A percentile compares a stretch with the other conserved stretches of the same genome.
Evolutionary conservation across 345 rosid genomes (phyloP).

Genomic region (Corchorus capsularis): DNA sequence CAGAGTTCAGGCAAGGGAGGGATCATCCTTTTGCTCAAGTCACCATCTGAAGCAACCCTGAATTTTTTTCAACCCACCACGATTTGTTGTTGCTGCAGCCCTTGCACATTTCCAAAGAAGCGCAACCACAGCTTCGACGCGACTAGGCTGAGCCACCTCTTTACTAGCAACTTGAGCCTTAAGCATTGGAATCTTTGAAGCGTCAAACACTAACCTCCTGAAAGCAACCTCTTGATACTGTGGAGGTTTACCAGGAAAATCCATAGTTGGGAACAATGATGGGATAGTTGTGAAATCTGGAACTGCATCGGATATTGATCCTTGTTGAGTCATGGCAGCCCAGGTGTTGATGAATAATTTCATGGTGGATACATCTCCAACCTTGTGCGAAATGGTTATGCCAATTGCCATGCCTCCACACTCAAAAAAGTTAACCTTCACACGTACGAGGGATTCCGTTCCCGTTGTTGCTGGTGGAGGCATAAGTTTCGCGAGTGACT

Average conservation of each 20-base stretch:
- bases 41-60: slow-evolving; percentile 20
- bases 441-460: too few relatives aligned
- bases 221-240: not conserved
- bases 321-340: not conserved
- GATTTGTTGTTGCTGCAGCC: slow-evolving; percentile 15
- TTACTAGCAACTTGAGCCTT: not conserved
- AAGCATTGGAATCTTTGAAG: not conserved
- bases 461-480: slow-evolving; percentile 23
- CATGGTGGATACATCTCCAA: slow-evolving; percentile 35
- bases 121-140: not conserved
- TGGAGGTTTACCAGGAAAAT: not conserved
- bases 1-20: slow-evolving; percentile 2
- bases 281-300: not conserved
- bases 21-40: slow-evolving; percentile 23
- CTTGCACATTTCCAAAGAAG: slow-evolving; percentile 16
- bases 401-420: slow-evolving; percentile 32
- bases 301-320: not conserved
- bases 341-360: slow-evolving; percentile 18
- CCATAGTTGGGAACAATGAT: not conserved
- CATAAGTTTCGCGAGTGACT: slow-evolving; percentile 11
- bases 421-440: slow-evolving; percentile 42
- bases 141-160: not conserved
- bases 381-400: slow-evolving; percentile 36
- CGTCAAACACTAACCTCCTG: not conserved
- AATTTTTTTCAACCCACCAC: slow-evolving; percentile 14